Base-by-base conservation (phyloP, 352 stramenopile genomes). In the Saprolegnia parasitica region DNA sequence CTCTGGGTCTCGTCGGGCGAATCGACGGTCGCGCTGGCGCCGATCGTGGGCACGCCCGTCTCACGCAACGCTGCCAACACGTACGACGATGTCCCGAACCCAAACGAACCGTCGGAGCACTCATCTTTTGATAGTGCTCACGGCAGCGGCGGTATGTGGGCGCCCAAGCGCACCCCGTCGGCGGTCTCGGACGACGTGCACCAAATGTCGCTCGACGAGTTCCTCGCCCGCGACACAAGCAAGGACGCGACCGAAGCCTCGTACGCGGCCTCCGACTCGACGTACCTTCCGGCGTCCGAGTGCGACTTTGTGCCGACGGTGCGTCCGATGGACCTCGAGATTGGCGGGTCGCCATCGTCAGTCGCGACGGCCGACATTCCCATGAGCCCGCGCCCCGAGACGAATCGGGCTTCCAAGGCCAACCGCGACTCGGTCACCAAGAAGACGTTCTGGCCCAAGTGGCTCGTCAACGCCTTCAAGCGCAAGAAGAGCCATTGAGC, bases 301-400 rank as follows among this genome's bases (percentile, higher is more conserved):
- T 46, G 32, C 32, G 52, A 58, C 52, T 58, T 58, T 58, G 52
- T 58, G 23, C 52, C 52, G 23, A 29, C 23, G 23, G 23, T 58
- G 8, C 8, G 8, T 39, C 52, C 23, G 32, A 58, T 58, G 52
- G 52, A 58, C 23, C 52, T 58, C 32, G 52, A 16, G 23, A 16
- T 58, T n/a, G n/a, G n/a, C 32, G 52, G 52, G 8, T 58, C 52
- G 32, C 52, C 52, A 16, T 58, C 52, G 32, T 58, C 52, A 8
- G 52, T 58, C 8, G 52, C 52, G 13, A 58, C 52, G 23, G 52
- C 52, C 23, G 52, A 58, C 32, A 58, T 58, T 39, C 52, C 52
- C 23, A 58, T 58, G 52, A 58, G 52, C 52, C 52, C 52, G 8
- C 52, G 52, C 8, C 52, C 52, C 32, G 52, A n/a, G n/a, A n/a